Conservation (phyloP, 1,139 yeast species). For the Suhomyces bolitotheri region DNA sequence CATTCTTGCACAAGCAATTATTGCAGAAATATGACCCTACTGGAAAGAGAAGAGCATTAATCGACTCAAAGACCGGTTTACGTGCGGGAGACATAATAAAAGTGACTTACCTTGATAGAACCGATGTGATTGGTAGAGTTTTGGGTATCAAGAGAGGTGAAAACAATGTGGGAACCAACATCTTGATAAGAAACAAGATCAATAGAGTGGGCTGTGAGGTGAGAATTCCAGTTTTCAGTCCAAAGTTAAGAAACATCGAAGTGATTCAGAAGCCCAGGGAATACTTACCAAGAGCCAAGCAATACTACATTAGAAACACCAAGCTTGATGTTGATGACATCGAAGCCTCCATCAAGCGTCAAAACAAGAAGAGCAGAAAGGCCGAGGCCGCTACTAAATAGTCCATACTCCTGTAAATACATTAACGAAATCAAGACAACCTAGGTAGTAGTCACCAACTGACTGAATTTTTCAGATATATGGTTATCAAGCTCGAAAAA, state of each 20-base stretch:
- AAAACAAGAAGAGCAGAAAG: conserved; percentile 22
- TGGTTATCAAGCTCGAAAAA: no score
- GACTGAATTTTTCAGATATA: no score
- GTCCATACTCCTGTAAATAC: conserved; percentile 10
- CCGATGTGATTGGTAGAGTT: conserved; percentile 74
- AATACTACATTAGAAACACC: conserved; percentile 82
- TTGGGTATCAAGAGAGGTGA: conserved; percentile 66
- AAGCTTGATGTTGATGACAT: conserved; percentile 81
- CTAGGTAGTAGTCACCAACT: no score
- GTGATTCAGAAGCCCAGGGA: conserved; percentile 68
- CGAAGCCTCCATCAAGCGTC: conserved; percentile 46
- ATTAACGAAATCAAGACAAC: background rate
- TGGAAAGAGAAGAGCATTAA: conserved; percentile 68
- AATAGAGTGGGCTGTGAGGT: conserved; percentile 79
- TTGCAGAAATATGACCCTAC: conserved; percentile 65
- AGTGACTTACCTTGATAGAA: conserved; percentile 68
- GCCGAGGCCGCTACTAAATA: conserved; percentile 12
- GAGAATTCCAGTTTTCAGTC: conserved; percentile 76
- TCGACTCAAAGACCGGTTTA: conserved; percentile 51
- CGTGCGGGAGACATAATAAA: conserved; percentile 82
- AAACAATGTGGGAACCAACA: conserved; percentile 65
- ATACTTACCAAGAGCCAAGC: conserved; percentile 75
- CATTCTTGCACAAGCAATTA: conserved; percentile 50
- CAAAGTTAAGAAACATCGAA: conserved; percentile 73
- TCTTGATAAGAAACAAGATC: conserved; percentile 76